phyloP scores from a whole-genome alignment of 2,329 filamentous ascomycete genomes.

The Orbilia javanica region DNA sequence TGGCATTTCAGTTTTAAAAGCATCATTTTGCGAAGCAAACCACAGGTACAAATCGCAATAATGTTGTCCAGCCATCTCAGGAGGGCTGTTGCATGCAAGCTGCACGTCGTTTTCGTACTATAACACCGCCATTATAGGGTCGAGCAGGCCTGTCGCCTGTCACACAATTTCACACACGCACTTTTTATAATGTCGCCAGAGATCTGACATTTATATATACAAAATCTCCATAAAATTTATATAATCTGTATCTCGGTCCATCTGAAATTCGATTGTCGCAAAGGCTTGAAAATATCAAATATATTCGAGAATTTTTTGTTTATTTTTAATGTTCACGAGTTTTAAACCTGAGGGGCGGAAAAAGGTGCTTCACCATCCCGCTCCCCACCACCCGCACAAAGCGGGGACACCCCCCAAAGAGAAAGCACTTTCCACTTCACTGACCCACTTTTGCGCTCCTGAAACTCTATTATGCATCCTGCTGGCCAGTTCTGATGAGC shows the following conservation, averaged over 20 bases:
- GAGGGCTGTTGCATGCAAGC: slow-evolving; percentile 15
- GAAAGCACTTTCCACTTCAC: slow-evolving; percentile 11
- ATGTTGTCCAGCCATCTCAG: slow-evolving; percentile 1
- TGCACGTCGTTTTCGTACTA: slow-evolving; percentile 9
- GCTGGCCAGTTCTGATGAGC: slow-evolving; percentile 6
- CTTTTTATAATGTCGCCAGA: slow-evolving; percentile 20
- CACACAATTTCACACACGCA: slow-evolving; percentile 36
- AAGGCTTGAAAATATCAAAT: background rate
- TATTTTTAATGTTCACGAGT: background rate
- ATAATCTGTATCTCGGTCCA: background rate
- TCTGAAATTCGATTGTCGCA: background rate
- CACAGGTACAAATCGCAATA: slow-evolving; percentile 2
- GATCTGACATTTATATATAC: slow-evolving; percentile 32
- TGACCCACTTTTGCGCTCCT: slow-evolving; percentile 32
- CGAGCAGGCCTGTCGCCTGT: slow-evolving; percentile 35
- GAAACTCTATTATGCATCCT: slow-evolving; percentile 35
- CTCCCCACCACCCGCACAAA: slow-evolving; percentile 33
- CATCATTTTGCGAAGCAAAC: background rate
- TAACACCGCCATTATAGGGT: background rate
- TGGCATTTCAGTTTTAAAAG: slow-evolving; percentile 35
- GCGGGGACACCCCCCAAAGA: slow-evolving; percentile 26
- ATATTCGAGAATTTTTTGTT: background rate
- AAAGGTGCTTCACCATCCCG: slow-evolving; percentile 7
- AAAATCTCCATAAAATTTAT: slow-evolving; percentile 16
- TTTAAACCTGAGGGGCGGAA: background rate